Base-by-base conservation (phyloP, 495 filamentous ascomycete species). In the Stereocaulon alpinum region DNA sequence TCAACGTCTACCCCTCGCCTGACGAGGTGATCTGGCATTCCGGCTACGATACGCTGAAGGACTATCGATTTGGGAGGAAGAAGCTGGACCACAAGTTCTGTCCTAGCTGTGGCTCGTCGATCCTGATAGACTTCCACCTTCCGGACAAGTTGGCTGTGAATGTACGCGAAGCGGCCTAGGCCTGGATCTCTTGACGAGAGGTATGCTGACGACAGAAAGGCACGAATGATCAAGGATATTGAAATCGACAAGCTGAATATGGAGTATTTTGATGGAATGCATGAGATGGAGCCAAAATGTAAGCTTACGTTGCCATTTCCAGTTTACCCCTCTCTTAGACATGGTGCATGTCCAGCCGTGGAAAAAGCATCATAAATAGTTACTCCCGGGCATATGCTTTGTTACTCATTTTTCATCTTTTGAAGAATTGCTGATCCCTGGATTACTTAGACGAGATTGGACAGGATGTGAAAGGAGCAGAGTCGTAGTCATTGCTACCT, bases 61-160 rank as follows among this genome's bases (percentile, higher is more conserved):
- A 56, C 29, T 78, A 78, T 58, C 58, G 61, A 11, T 77, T 74
- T 58, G 68, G 54, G 17, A 65, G 68, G 22, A 69, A 75, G 52
- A 59, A 55, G 17, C 67, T 70, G 20, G 67, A 68, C 20, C 73
- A 77, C 47, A 69, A 68, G 42, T 78, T 78, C 61, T 77, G 75
- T 62, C 59, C 55, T 9, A 66, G 57, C 1, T 77, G 76, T 57
- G 75, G 76, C 0, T 71, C 69, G 4, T 72, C 69, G 55, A 41
- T 77, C 14, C 67, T 68, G 40, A 67, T 69, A 2, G 64, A 69
- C 41, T 63, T 66, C 40, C 61, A 62, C 17, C 63, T 66, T n/a
- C 61, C 67, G 2, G 67, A 52, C 27, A 37, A 52, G 29, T 52
- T 18, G 17, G 49, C 15, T 37, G 4, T 52, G 4, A 52, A 52